Base-by-base conservation (phyloP, 2,329 filamentous ascomycete genomes). In the Sporothrix brunneoviolacea region DNA sequence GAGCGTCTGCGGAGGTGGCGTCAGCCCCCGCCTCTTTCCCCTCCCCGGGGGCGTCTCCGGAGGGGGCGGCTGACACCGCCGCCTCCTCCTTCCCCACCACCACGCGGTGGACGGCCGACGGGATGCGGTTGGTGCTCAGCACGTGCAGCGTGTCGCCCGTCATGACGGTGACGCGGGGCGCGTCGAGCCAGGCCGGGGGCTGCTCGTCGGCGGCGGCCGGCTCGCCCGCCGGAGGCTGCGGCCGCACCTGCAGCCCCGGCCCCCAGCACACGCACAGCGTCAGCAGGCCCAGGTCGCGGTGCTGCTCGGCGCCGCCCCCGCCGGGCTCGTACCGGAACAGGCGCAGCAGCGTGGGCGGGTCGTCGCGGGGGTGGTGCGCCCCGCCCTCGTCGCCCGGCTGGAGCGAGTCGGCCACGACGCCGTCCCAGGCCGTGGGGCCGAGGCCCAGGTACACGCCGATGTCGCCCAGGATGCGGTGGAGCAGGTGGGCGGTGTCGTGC, bases 391-490 rank as follows among this genome's bases (percentile, higher is more conserved):
- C 36, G 30, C 45, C 33, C 19, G 52, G 53, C 19, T 42, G 47
- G 6, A 59, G 51, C 21, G 54, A 55, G 54, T 56, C 54, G 30
- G 19, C 38, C 4, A 56, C 51, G 15, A 58, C 19, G 12, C 18
- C n/a, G 36, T 56, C 52, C 54, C 54, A 59, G 8, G 49, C 57
- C 1, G 24, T 21, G 3, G 58, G 36, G 9, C 28, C 46, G 9
- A 60, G 43, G 9, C 43, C 52, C 9, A 59, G 49, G 24, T 52
- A 45, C 10, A 21, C 21, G 47, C 40, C 51, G 10, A 58, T 32
- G 54, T 60, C 58, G 47, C 39, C 54, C 13, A 60, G 57, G 13
- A 60, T 54, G 35, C 58, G 58, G 38, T 55, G 50, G 45, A 60
- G 51, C 39, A 60, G 47, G 8, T 38, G 53, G 19, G 57, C 58